Evolutionary conservation across 495 filamentous ascomycete species (phyloP).

Genomic region (Podospora australis): DNA sequence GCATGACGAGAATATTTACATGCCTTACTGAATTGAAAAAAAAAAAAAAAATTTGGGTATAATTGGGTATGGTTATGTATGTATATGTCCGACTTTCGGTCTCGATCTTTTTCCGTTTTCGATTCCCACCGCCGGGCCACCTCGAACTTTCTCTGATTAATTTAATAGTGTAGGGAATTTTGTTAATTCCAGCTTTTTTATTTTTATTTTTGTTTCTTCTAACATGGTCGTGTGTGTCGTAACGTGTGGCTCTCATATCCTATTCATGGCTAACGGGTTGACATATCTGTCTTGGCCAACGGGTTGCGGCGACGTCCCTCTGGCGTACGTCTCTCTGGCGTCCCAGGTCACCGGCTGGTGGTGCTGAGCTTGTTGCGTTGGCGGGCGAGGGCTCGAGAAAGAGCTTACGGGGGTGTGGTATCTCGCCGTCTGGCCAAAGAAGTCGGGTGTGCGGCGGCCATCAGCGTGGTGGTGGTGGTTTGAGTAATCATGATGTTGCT

Average conservation of each 20-base stretch:
- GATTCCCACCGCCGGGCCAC: too few species aligned
- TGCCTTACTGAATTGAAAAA: too few species aligned
- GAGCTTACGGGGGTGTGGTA: slow-evolving; percentile 42
- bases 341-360: slow-evolving; percentile 34
- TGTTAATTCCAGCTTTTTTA: too few species aligned
- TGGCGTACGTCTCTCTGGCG: slow-evolving; percentile 29
- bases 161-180: too few species aligned
- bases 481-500: background rate
- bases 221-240: too few species aligned
- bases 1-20: too few species aligned
- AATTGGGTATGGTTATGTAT: too few species aligned
- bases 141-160: too few species aligned
- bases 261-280: slow-evolving; percentile 44
- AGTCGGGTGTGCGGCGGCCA: slow-evolving; percentile 42
- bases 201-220: too few species aligned
- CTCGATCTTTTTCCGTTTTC: too few species aligned
- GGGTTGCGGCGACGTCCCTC: slow-evolving; percentile 15
- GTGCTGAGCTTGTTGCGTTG: slow-evolving; percentile 9
- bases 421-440: slow-evolving; percentile 40
- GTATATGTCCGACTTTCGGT: too few species aligned
- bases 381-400: slow-evolving; percentile 41
- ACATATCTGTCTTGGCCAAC: slow-evolving; percentile 22
- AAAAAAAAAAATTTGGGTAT: too few species aligned
- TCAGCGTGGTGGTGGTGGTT: slow-evolving; percentile 8
- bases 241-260: slow-evolving; percentile 40